phyloP scores from a whole-genome alignment of 2,329 filamentous ascomycete genomes.

The Fusarium foetens region DNA sequence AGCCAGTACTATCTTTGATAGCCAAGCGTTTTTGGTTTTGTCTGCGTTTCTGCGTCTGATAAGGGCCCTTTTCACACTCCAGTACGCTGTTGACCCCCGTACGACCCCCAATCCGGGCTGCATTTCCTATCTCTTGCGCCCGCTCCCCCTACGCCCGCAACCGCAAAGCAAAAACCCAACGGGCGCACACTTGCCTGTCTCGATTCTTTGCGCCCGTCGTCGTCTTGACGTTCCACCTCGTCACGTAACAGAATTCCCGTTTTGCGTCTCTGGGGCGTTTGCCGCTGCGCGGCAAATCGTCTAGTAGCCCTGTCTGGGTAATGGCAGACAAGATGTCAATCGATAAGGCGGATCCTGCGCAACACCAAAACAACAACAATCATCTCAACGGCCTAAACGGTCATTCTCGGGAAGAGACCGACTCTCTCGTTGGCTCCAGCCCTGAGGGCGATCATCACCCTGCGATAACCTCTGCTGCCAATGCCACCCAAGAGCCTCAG shows the following conservation, averaged over 20 bases:
- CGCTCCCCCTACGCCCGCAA: constrained; percentile 51
- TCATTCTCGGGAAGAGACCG: constrained; percentile 63
- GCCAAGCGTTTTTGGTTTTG: constrained; percentile 25
- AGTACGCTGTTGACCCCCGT: constrained; percentile 41
- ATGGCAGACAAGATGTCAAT: constrained; percentile 75
- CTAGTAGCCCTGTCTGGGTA: constrained; percentile 52
- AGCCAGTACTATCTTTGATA: constrained; percentile 28
- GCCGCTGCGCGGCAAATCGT: constrained; percentile 52
- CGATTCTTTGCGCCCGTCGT: constrained; percentile 45
- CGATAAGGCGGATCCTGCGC: constrained; percentile 60
- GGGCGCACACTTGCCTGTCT: constrained; percentile 48
- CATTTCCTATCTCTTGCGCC: constrained; percentile 47
- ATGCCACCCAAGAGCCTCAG: constrained; percentile 61
- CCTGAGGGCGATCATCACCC: constrained; percentile 64
- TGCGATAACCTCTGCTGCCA: constrained; percentile 47
- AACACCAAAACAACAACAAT: constrained; percentile 48
- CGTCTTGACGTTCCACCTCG: constrained; percentile 45
- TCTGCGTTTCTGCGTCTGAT: constrained; percentile 28
- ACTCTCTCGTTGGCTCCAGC: constrained; percentile 70
- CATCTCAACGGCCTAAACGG: constrained; percentile 50
- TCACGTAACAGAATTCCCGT: constrained; percentile 50
- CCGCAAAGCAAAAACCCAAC: constrained; percentile 52
- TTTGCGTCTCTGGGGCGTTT: constrained; percentile 52
- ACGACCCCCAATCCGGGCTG: constrained; percentile 45
- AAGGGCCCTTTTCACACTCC: constrained; percentile 16